A percentile compares a stretch with the other conserved stretches of the same genome.
phyloP scores from a whole-genome alignment of 2,329 filamentous ascomycete species.

The Hypoxylon sp. region DNA sequence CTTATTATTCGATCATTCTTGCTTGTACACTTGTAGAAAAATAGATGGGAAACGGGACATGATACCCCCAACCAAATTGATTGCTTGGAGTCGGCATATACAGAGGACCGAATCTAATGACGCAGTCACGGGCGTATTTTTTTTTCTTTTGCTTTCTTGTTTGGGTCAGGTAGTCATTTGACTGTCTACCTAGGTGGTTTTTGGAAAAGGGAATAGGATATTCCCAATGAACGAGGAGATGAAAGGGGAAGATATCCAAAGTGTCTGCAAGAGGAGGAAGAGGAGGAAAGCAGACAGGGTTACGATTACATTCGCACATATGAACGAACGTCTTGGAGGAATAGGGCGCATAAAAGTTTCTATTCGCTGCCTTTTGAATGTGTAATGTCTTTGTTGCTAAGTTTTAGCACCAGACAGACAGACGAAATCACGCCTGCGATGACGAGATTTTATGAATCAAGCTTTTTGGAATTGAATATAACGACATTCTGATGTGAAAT shows the following conservation, averaged over 20 bases:
- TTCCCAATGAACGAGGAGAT: slow-evolving; percentile 18
- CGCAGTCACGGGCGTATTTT: slow-evolving; percentile 31
- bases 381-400: slow-evolving; percentile 19
- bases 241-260: slow-evolving; percentile 16
- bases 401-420: slow-evolving; percentile 15
- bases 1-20: slow-evolving; percentile 18
- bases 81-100: slow-evolving; percentile 37
- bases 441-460: slow-evolving; percentile 38
- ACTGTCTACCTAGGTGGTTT: slow-evolving; percentile 10
- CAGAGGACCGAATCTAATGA: slow-evolving; percentile 31
- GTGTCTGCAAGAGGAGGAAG: slow-evolving; percentile 8
- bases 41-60: slow-evolving; percentile 44
- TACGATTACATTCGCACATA: slow-evolving; percentile 16
- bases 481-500: neutral
- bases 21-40: slow-evolving; percentile 37
- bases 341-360: slow-evolving; percentile 11
- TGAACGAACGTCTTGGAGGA: slow-evolving; percentile 19
- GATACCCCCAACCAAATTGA: slow-evolving; percentile 43
- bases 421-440: slow-evolving; percentile 40
- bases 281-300: slow-evolving; percentile 2
- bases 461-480: slow-evolving; percentile 1
- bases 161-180: slow-evolving; percentile 12
- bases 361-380: slow-evolving; percentile 18
- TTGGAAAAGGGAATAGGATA: slow-evolving; percentile 12
- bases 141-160: slow-evolving; percentile 40